Evolutionary conservation across 345 rosid species (phyloP), one percentile per base, ranked within the genome.

Genomic region (Pistacia integerrima): DNA sequence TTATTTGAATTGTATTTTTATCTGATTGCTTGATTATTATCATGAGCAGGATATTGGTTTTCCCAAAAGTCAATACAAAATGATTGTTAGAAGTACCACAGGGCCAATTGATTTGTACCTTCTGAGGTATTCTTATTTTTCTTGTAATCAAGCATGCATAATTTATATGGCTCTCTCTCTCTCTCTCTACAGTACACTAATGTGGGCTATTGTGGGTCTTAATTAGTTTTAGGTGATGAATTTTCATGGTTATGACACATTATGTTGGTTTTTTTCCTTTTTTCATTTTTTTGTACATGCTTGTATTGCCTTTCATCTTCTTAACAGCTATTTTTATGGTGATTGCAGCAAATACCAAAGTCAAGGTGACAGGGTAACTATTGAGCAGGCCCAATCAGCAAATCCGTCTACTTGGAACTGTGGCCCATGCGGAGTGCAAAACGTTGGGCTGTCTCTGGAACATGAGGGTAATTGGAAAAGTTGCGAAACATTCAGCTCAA

Each of bases 21-120:
- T 66, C 72, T 73, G 49, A 73, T 28, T 62, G 35, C 30, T 60
- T 48, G 64, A 65, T 20, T 77, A 49, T 71, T 66, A 67, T 72
- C 64, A 66, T 65, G 16, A 64, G 69, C 87, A 92, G 93, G 91
- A 85, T 77, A 82, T 81, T 60, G 77, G 79, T 76, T 85, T 80
- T 69, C 85, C 85, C 17, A 88, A 80, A 80, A 79, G 87, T 76
- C 91, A 88, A 62, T 89, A 86, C 80, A 85, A 85, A 83, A 87
- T 90, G 92, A 83, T 79, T 59, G 74, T 89, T 70, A 87, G 95
- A 82, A 92, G 93, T 82, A 85, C 78, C 57, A 86, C 80, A 13
- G 95, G 92, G 28, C 95, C 95, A 17, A 88, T 90, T 55, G 91
- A 87, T 78, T 72, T 92, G 77, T 87, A 84, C 65, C 93, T 92